Percentiles rank a stretch among this genome's conserved stretches.
Conservation (phyloP, 768 basidiomycete species). For the Daedalea quercina region DNA sequence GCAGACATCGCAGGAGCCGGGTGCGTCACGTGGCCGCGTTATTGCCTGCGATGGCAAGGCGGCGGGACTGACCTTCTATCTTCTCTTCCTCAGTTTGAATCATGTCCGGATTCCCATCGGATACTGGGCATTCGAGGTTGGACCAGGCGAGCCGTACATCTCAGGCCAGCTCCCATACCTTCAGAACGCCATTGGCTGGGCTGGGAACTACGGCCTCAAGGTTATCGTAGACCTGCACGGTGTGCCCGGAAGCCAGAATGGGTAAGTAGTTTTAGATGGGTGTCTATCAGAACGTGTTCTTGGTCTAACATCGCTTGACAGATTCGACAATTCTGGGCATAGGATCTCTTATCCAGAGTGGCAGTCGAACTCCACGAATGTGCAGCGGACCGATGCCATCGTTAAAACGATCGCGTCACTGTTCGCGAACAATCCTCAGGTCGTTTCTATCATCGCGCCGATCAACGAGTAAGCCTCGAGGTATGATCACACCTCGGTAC, state of each 20-base stretch:
- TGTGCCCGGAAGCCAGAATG: slow-evolving; percentile 82
- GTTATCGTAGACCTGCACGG: slow-evolving; percentile 68
- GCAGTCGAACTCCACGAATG: slow-evolving; percentile 60
- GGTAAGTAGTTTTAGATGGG: slow-evolving; percentile 32
- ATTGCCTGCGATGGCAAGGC: not conserved
- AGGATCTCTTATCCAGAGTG: slow-evolving; percentile 54
- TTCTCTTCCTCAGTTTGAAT: slow-evolving; percentile 43
- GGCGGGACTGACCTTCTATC: not conserved
- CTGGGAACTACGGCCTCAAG: slow-evolving; percentile 63
- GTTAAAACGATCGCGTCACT: slow-evolving; percentile 56
- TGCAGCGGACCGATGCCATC: slow-evolving; percentile 59
- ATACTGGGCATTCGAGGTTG: slow-evolving; percentile 86
- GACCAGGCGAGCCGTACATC: slow-evolving; percentile 71
- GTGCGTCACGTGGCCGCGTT: slow-evolving; percentile 31
- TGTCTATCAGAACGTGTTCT: not conserved
- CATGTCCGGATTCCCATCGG: slow-evolving; percentile 84
- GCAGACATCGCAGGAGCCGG: slow-evolving; percentile 66
- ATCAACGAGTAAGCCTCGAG: slow-evolving; percentile 59
- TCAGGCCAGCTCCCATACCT: slow-evolving; percentile 72
- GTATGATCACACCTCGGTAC: not conserved
- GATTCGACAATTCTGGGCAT: slow-evolving; percentile 81
- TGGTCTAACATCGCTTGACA: slow-evolving; percentile 23
- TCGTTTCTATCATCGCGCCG: slow-evolving; percentile 65
- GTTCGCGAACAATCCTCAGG: slow-evolving; percentile 45
- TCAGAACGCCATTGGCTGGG: slow-evolving; percentile 62